Base-by-base conservation (phyloP, 805 yeast species). In the Saccharomyces jurei region DNA sequence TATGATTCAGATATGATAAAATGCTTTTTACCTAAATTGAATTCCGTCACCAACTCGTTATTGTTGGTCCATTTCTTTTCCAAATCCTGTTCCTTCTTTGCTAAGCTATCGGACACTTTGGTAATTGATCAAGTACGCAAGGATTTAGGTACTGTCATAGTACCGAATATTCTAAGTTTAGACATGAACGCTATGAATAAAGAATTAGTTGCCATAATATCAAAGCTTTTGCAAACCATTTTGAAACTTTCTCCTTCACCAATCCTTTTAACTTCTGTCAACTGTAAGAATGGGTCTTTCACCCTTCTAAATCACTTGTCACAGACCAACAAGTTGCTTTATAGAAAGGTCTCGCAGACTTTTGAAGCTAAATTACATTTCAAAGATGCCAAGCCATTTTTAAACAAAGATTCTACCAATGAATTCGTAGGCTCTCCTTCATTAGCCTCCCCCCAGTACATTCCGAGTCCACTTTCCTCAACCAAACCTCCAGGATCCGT, bases 391-490 rank as follows among this genome's bases (percentile, higher is more conserved):
- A 58, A 53, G 32, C 51, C 56, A 4, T 25, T 41, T 27, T 41
- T 44, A 26, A 25, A 57, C 17, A 55, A 51, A 28, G 60, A 60
- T 13, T 25, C 53, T 1, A 48, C 52, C 3, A 62, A 58, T 10
- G 64, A 60, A 22, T 61, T 49, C 46, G 54, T 56, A 25, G 54
- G 52, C 27, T 64, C 71, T 2, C 71, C 72, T 13, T 60, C 69
- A 0, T 56, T 65, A 11, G 59, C 66, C 8, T 67, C 73, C 1
- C 70, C 71, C 3, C 67, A 66, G 31, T 63, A 59, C 31, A 58
- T 62, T 21, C 55, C 64, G n/a, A 66, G 66, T 44, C 70, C 71
- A 22, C 51, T 61, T 9, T 56, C 65, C 1, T 55, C 54, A 31
- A 53, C 59, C n/a, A 63, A 62, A 48, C 30, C 51, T 3, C 56